A percentile compares a stretch with the other conserved stretches of the same genome.
phyloP scores from a whole-genome alignment of 805 yeast species.

The Myxozyma neotropica region DNA sequence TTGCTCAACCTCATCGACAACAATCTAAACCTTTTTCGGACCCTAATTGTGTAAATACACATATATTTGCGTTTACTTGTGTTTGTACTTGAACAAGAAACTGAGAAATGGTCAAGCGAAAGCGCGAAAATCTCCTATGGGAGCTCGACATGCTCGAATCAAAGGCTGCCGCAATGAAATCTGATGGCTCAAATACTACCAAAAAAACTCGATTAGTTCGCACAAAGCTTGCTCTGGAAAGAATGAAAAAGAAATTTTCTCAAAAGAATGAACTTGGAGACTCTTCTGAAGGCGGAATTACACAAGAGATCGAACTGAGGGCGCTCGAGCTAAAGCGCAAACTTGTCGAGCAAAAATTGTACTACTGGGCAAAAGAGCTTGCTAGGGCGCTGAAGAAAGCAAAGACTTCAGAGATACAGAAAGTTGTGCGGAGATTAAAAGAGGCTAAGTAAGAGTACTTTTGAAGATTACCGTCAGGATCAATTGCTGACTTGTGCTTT shows the following conservation, averaged over 20 bases:
- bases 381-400: constrained; percentile 42
- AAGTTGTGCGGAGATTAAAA: constrained; percentile 40
- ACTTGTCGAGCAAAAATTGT: constrained; percentile 41
- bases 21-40: too few relatives aligned
- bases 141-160: constrained; percentile 45
- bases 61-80: too few relatives aligned
- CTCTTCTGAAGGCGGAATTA: neutral
- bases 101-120: constrained; percentile 22
- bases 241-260: constrained; percentile 13
- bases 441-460: constrained; percentile 25
- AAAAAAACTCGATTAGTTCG: constrained; percentile 37
- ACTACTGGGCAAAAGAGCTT: constrained; percentile 37
- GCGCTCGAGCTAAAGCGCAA: constrained; percentile 34
- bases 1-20: too few relatives aligned
- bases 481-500: neutral
- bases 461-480: too few relatives aligned
- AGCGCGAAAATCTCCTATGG: constrained; percentile 43
- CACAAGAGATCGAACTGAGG: constrained; percentile 2
- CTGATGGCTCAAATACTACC: neutral
- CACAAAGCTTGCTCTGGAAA: constrained; percentile 40
- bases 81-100: neutral
- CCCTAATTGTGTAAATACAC: too few relatives aligned
- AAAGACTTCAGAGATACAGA: constrained; percentile 41
- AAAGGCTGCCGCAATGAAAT: constrained; percentile 35
- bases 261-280: constrained; percentile 15